Percentiles rank a stretch among this genome's conserved stretches.
These are phyloP conservation scores for Teunomyces stri DNA, from an alignment of 805 yeast species.

Conservation along the genomic window DNA sequence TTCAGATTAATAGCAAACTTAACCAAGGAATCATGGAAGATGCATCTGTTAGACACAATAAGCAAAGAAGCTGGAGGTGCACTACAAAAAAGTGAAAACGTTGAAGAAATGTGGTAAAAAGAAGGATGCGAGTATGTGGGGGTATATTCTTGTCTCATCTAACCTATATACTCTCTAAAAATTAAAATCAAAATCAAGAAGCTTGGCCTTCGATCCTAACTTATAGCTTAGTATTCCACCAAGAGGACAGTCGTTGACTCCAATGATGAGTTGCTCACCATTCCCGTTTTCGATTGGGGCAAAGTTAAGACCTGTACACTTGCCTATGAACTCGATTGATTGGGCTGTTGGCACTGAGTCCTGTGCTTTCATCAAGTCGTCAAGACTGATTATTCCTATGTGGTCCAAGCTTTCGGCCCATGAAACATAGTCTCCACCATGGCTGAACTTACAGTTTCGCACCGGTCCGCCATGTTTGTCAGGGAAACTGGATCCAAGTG, in stretches of 20 bases:
- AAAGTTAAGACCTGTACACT: constrained; percentile 55
- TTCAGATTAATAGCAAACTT: constrained; percentile 47
- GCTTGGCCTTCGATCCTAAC: constrained; percentile 30
- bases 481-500: constrained; percentile 24
- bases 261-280: constrained; percentile 51
- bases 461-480: constrained; percentile 45
- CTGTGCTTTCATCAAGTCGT: constrained; percentile 20
- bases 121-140: no score
- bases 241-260: constrained; percentile 51
- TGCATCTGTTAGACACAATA: constrained; percentile 29
- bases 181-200: constrained; percentile 41
- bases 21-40: constrained; percentile 29
- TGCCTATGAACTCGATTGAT: constrained; percentile 54
- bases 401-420: constrained; percentile 63
- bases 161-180: constrained; percentile 13
- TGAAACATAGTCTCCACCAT: constrained; percentile 42
- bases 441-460: constrained; percentile 51
- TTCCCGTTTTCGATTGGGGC: constrained; percentile 39
- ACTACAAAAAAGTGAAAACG: constrained; percentile 34
- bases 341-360: constrained; percentile 33
- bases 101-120: constrained; percentile 44
- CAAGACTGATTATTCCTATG: constrained; percentile 47
- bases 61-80: constrained; percentile 38
- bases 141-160: not conserved
- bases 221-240: constrained; percentile 58